Evolutionary conservation across 441 rosid genomes (phyloP), one percentile per base, ranked within the genome.

Genomic region (Corymbia calophylla): DNA sequence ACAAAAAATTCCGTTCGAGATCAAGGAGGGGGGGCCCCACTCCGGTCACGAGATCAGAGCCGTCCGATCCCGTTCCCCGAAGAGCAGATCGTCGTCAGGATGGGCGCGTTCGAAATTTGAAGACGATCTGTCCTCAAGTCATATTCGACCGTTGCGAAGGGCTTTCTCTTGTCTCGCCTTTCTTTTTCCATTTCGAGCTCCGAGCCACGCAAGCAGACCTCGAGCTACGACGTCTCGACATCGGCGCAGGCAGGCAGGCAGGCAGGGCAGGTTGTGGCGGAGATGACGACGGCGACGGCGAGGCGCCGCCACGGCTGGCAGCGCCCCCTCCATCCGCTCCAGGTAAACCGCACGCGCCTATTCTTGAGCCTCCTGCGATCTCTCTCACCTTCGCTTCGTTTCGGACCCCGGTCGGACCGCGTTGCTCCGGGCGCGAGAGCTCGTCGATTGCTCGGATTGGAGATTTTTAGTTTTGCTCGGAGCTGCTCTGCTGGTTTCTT

Each of bases 301-400:
- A 35, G 32, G 77, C 93, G 97, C 89, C 96, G 96, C 95, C 99
- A 98, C 92, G 99, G 99, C 87, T 98, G 99, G 99, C 97, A 98
- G 93, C 95, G 95, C 62, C 99, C 99, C 82, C 91, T 97, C 87
- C 98, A 98, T 85, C 96, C 96, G 87, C 89, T 98, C 73, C 99
- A 96, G 99, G 99, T 96, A 88, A 70, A 47, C 15, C 12, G 31
- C 80, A 87, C n/a, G 1, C 48, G 27, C 44, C 29, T 29, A 9
- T 29, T 23, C 39, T 51, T n/a, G 84, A 39, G n/a, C 84, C 5
- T 27, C 70, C 44, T n/a, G 16, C 27, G 55, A 51, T 39, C 25
- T 88, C 19, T 88, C 25, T 58, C 44, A 18, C 1, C 27, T 55
- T 88, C 29, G 9, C 84, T 77, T 39, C 44, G 8, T 44, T 23